These are phyloP conservation scores for Zychaea mexicana DNA, from an alignment of 371 early-diverging fungal species.

Conservation along the genomic window DNA sequence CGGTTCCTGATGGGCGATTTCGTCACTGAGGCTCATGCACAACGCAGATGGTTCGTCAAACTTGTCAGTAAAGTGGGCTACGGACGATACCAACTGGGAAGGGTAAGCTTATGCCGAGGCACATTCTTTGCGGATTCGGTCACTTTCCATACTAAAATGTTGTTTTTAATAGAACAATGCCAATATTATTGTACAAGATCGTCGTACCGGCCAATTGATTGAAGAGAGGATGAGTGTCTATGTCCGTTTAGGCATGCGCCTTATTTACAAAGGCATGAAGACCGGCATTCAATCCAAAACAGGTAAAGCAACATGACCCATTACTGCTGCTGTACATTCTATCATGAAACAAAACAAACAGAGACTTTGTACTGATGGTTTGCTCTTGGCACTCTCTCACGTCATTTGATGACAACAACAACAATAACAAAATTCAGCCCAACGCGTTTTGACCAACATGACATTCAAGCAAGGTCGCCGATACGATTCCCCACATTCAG, in stretches of 20 bases:
- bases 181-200: slow-evolving; percentile 81
- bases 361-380: too few relatives aligned
- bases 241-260: slow-evolving; percentile 82
- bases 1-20: slow-evolving; percentile 78
- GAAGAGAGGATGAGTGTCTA: slow-evolving; percentile 89
- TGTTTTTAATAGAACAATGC: slow-evolving; percentile 58
- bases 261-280: slow-evolving; percentile 70
- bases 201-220: slow-evolving; percentile 69
- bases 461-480: slow-evolving; percentile 79
- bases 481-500: slow-evolving; percentile 72
- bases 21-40: slow-evolving; percentile 76
- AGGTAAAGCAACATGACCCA: slow-evolving; percentile 22
- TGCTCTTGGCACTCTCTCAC: too few relatives aligned
- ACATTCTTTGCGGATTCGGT: too few relatives aligned
- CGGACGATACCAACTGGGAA: slow-evolving; percentile 73
- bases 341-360: too few relatives aligned
- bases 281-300: slow-evolving; percentile 47
- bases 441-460: slow-evolving; percentile 61
- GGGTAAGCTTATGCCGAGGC: slow-evolving; percentile 50
- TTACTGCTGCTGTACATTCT: background rate
- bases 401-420: background rate
- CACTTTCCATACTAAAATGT: too few relatives aligned
- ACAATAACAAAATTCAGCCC: slow-evolving; percentile 33
- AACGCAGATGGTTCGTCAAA: slow-evolving; percentile 80
- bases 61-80: slow-evolving; percentile 76